Evolutionary conservation across 148 eudicot genomes (phyloP).

Genomic region (Dianthus caryophyllus): DNA sequence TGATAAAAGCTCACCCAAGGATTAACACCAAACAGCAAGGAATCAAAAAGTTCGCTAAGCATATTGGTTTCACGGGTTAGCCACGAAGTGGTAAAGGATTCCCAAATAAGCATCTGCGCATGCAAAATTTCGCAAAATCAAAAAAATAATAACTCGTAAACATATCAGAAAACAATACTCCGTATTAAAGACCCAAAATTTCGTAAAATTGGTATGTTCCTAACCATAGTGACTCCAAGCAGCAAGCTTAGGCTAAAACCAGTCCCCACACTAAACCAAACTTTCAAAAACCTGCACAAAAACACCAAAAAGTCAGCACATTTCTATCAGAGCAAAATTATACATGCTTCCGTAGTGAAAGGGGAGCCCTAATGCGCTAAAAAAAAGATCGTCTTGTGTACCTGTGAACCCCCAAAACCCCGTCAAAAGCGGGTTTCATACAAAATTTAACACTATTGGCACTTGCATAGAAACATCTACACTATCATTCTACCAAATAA

Average conservation of each 20-base stretch:
- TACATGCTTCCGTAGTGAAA: background rate
- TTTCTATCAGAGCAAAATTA: background rate
- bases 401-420: background rate
- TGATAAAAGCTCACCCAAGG: constrained; percentile 51
- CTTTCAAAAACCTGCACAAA: constrained; percentile 50
- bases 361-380: background rate
- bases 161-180: background rate
- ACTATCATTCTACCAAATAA: too few species aligned
- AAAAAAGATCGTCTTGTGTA: background rate
- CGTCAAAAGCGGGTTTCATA: background rate
- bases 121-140: constrained; percentile 8
- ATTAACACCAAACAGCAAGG: constrained; percentile 46
- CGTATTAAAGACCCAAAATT: background rate
- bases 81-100: constrained; percentile 41
- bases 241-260: constrained; percentile 67
- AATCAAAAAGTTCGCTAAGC: constrained; percentile 42
- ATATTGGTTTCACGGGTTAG: constrained; percentile 31
- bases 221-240: constrained; percentile 64
- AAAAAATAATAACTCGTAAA: background rate
- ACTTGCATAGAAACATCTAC: too few species aligned
- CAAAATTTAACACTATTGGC: too few species aligned
- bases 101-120: constrained; percentile 60
- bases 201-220: constrained; percentile 8
- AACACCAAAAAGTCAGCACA: background rate
- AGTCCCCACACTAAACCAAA: constrained; percentile 74